Percentiles rank a stretch among this genome's conserved stretches.
Evolutionary conservation across 2,329 filamentous ascomycete genomes (phyloP).

Genomic region (Didymella pomorum): DNA sequence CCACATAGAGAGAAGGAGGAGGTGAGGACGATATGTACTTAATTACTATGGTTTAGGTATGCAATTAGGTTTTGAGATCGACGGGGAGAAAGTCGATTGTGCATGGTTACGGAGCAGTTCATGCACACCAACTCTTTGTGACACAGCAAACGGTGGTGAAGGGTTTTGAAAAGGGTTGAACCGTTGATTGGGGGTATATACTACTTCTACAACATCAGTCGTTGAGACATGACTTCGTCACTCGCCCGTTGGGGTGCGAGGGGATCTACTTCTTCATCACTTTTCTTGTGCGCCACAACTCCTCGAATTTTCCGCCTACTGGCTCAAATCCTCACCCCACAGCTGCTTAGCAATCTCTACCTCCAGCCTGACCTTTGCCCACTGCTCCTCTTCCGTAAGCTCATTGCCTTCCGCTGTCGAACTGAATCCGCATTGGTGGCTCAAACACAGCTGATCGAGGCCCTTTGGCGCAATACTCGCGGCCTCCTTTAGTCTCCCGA

Average conservation of each 20-base stretch:
- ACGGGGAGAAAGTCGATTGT: too few relatives aligned
- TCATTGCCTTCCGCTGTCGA: conserved; percentile 66
- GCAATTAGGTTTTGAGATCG: too few relatives aligned
- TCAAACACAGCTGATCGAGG: conserved; percentile 63
- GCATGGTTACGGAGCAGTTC: too few relatives aligned
- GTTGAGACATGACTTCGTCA: conserved; percentile 21
- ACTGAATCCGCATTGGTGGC: conserved; percentile 66
- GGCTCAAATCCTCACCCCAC: conserved; percentile 60
- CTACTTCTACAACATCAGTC: conserved; percentile 16
- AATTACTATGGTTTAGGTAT: too few relatives aligned
- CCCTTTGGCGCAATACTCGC: conserved; percentile 59
- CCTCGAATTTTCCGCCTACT: conserved; percentile 18
- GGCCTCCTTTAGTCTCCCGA: conserved; percentile 49
- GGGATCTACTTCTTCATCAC: not conserved
- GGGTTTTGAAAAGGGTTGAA: conserved; percentile 13
- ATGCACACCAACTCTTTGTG: too few relatives aligned
- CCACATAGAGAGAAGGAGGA: too few relatives aligned
- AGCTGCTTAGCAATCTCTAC: conserved; percentile 66
- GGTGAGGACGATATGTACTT: too few relatives aligned
- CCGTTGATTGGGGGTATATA: conserved; percentile 20
- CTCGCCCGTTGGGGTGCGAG: not conserved
- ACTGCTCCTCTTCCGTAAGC: conserved; percentile 64
- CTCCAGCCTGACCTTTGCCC: conserved; percentile 64
- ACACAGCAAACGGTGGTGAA: too few relatives aligned
- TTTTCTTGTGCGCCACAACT: conserved; percentile 2